phyloP scores from a whole-genome alignment of 2,329 filamentous ascomycete genomes.

The Ilyonectria destructans region DNA sequence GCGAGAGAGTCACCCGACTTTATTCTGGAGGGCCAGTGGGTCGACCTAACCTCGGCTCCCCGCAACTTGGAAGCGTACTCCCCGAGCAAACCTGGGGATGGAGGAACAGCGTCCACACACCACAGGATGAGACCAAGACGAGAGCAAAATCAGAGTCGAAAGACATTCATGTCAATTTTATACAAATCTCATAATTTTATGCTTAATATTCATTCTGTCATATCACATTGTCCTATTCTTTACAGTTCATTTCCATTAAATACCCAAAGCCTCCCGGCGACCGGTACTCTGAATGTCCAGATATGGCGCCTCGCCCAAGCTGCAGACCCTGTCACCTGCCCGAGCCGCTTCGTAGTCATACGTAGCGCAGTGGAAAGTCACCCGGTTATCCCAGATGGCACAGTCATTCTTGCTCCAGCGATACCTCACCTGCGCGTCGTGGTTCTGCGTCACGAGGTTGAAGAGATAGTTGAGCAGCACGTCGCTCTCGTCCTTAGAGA shows the following conservation, averaged over 20 bases:
- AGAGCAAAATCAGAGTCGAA: background rate
- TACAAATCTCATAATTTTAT: slow-evolving; percentile 12
- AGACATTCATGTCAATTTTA: slow-evolving; percentile 13
- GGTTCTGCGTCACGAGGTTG: slow-evolving; percentile 67
- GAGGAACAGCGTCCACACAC: background rate
- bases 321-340: slow-evolving; percentile 60
- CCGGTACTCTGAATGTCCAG: slow-evolving; percentile 57
- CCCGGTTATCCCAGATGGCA: slow-evolving; percentile 78
- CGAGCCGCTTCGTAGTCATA: slow-evolving; percentile 71
- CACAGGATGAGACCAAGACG: background rate
- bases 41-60: background rate
- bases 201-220: slow-evolving; percentile 10
- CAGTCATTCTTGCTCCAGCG: slow-evolving; percentile 68
- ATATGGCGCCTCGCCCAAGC: slow-evolving; percentile 62
- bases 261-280: slow-evolving; percentile 56
- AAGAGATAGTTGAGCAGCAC: slow-evolving; percentile 65
- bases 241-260: slow-evolving; percentile 18
- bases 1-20: background rate
- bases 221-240: slow-evolving; percentile 11
- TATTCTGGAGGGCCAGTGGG: too few relatives aligned
- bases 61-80: background rate
- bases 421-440: slow-evolving; percentile 71
- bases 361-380: slow-evolving; percentile 68
- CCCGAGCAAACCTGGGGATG: background rate
- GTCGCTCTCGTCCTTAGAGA: slow-evolving; percentile 70